A percentile compares a stretch with the other conserved stretches of the same genome.
These are phyloP conservation scores for Syncephalastrum sp. DNA, from an alignment of 371 early-diverging fungal species.

Conservation along the genomic window DNA sequence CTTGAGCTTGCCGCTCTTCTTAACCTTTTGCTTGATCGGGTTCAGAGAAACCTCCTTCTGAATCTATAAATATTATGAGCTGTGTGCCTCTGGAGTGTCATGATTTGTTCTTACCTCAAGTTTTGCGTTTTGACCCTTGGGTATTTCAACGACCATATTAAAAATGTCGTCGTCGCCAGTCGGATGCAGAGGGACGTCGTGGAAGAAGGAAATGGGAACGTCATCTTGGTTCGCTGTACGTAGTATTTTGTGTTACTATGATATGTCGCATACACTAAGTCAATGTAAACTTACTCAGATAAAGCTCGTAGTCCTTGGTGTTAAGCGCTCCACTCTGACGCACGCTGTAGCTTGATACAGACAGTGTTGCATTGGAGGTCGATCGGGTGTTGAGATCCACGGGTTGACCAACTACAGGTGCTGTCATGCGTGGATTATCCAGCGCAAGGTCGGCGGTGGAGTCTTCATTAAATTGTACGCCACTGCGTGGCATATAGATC, in stretches of 20 bases:
- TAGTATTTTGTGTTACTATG: background rate
- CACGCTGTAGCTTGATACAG: slow-evolving; percentile 1
- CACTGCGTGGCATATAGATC: too few relatives aligned
- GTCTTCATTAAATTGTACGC: too few relatives aligned
- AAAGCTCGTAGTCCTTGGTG: background rate
- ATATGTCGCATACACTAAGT: background rate
- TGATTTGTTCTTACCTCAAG: slow-evolving; percentile 76
- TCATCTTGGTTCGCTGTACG: slow-evolving; percentile 12
- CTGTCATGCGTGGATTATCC: too few relatives aligned
- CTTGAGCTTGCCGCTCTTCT: slow-evolving; percentile 97
- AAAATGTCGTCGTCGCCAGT: slow-evolving; percentile 38
- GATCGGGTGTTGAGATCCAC: too few relatives aligned
- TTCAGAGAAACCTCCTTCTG: slow-evolving; percentile 63
- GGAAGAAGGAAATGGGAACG: slow-evolving; percentile 13
- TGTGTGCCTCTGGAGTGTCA: background rate
- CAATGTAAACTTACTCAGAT: background rate
- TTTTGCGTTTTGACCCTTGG: slow-evolving; percentile 99
- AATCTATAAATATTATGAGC: slow-evolving; percentile 7
- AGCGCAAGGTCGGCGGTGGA: too few relatives aligned
- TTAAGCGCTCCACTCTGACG: background rate
- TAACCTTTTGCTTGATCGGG: slow-evolving; percentile 96
- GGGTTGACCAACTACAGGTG: too few relatives aligned
- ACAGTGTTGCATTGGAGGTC: too few relatives aligned
- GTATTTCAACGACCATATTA: slow-evolving; percentile 99
- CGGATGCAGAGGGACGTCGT: slow-evolving; percentile 14